A percentile compares a stretch with the other conserved stretches of the same genome.
These are phyloP conservation scores for Phytophthora idaei DNA, from an alignment of 352 stramenopile species.

Conservation along the genomic window DNA sequence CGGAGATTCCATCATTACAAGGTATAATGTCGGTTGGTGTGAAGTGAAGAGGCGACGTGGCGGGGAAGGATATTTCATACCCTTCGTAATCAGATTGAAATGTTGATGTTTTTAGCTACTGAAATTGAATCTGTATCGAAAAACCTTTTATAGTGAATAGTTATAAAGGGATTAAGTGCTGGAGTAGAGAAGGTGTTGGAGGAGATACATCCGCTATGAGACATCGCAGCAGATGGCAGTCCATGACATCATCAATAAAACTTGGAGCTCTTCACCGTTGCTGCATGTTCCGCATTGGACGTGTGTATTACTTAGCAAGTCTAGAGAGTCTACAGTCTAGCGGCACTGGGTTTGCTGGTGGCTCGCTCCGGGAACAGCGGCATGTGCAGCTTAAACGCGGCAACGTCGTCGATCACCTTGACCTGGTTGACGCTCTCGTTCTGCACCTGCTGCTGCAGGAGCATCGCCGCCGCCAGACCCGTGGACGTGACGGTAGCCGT, in stretches of 20 bases:
- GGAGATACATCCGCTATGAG: conserved; percentile 8
- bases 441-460: conserved; percentile 37
- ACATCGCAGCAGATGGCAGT: conserved; percentile 6
- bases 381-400: conserved; percentile 70
- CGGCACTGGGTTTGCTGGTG: conserved; percentile 14
- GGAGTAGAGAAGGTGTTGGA: background rate
- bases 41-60: background rate
- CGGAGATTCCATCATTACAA: conserved; percentile 19
- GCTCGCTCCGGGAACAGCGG: conserved; percentile 65
- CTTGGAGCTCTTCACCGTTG: background rate
- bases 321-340: conserved; percentile 22
- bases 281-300: background rate
- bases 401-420: conserved; percentile 52
- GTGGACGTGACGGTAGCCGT: conserved; percentile 15
- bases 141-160: background rate
- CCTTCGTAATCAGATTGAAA: conserved; percentile 2
- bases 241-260: conserved; percentile 23
- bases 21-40: background rate
- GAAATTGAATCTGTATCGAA: background rate
- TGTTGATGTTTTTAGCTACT: background rate
- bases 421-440: conserved; percentile 7
- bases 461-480: conserved; percentile 41
- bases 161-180: background rate
- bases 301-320: background rate
- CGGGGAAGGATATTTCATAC: background rate